These are phyloP conservation scores for Pythium insidiosum DNA, from an alignment of 352 stramenopile genomes.

Conservation along the genomic window DNA sequence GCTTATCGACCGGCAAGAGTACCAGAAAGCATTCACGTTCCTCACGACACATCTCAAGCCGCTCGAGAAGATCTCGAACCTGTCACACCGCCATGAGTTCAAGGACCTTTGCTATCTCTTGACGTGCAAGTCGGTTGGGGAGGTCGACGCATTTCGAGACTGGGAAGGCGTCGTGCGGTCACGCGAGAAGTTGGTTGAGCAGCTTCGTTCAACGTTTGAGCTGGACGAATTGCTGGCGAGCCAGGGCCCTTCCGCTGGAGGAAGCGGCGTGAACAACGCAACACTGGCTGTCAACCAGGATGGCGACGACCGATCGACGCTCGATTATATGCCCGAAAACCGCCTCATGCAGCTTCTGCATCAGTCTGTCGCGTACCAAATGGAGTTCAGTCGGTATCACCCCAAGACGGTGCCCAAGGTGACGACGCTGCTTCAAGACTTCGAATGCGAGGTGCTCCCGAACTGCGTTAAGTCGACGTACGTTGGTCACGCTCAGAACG, in stretches of 20 bases:
- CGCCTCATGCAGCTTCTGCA: slow-evolving; percentile 75
- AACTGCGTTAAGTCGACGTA: slow-evolving; percentile 85
- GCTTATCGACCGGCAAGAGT: slow-evolving; percentile 84
- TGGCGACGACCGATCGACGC: not conserved
- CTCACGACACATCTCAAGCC: slow-evolving; percentile 85
- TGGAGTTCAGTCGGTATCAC: slow-evolving; percentile 86
- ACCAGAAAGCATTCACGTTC: slow-evolving; percentile 87
- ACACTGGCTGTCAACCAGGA: slow-evolving; percentile 4
- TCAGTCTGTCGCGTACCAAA: slow-evolving; percentile 84
- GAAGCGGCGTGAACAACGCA: not conserved
- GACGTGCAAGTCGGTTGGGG: slow-evolving; percentile 81
- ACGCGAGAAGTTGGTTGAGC: slow-evolving; percentile 78
- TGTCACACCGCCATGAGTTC: slow-evolving; percentile 79
- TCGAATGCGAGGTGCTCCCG: slow-evolving; percentile 81
- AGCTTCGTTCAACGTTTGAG: slow-evolving; percentile 76
- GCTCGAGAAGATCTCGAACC: slow-evolving; percentile 70
- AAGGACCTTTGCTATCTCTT: slow-evolving; percentile 86
- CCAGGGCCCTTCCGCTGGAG: not conserved
- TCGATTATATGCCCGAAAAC: slow-evolving; percentile 49
- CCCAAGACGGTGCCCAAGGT: slow-evolving; percentile 83
- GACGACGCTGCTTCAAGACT: slow-evolving; percentile 73
- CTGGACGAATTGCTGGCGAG: slow-evolving; percentile 60
- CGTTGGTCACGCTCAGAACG: slow-evolving; percentile 78
- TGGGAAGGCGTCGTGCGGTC: slow-evolving; percentile 77
- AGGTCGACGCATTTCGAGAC: slow-evolving; percentile 77